Percentiles rank a stretch among this genome's conserved stretches.
These are phyloP conservation scores for Phytophthora pini DNA, from an alignment of 352 stramenopile species.

Conservation along the genomic window DNA sequence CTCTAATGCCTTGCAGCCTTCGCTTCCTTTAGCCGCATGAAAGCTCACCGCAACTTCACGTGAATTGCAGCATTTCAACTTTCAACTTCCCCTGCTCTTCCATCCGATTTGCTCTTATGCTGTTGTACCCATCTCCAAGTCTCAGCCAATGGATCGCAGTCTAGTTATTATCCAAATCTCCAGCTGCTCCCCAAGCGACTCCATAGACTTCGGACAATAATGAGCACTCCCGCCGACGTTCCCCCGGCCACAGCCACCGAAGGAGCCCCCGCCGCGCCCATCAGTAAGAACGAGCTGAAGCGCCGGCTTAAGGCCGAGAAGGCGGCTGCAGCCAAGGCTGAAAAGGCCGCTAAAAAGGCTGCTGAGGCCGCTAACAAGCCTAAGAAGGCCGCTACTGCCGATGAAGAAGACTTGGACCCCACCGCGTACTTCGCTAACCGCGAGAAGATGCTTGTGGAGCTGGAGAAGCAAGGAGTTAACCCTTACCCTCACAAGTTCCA, in stretches of 20 bases:
- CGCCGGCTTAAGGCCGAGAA: slow-evolving; percentile 97
- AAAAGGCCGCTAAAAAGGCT: slow-evolving; percentile 90
- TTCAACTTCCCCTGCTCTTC: too few relatives aligned
- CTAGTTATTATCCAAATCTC: slow-evolving; percentile 13
- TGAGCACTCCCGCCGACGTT: slow-evolving; percentile 24
- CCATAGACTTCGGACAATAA: slow-evolving; percentile 11
- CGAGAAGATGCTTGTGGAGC: slow-evolving; percentile 86
- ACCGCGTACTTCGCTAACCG: slow-evolving; percentile 98
- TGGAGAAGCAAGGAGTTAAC: slow-evolving; percentile 93
- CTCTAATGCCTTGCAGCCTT: too few relatives aligned
- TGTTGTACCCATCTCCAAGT: background rate
- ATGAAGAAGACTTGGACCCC: slow-evolving; percentile 97
- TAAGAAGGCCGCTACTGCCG: slow-evolving; percentile 65
- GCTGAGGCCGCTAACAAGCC: slow-evolving; percentile 89
- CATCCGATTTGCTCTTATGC: too few relatives aligned
- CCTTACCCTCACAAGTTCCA: slow-evolving; percentile 99
- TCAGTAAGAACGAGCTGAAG: slow-evolving; percentile 99
- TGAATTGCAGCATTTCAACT: too few relatives aligned
- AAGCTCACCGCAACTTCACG: too few relatives aligned
- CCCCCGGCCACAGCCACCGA: slow-evolving; percentile 15
- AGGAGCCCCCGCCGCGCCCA: slow-evolving; percentile 24
- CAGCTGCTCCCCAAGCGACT: slow-evolving; percentile 4
- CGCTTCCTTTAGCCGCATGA: too few relatives aligned
- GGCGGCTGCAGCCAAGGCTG: slow-evolving; percentile 90
- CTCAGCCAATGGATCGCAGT: slow-evolving; percentile 15